These are phyloP conservation scores for Ogataea degrootiae DNA, from an alignment of 805 yeast genomes.

Conservation along the genomic window DNA sequence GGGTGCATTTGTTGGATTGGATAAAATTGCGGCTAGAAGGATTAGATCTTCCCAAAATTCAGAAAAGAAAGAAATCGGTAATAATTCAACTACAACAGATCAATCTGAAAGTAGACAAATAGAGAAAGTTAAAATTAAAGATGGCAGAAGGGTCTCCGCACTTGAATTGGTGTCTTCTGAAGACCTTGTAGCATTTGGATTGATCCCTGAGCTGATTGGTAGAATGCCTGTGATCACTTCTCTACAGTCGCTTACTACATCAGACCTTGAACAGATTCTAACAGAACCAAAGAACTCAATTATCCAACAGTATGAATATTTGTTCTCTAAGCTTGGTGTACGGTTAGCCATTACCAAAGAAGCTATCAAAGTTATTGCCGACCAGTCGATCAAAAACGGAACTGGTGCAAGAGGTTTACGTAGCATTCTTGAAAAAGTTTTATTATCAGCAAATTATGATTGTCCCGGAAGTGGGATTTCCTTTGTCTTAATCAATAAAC, in stretches of 20 bases:
- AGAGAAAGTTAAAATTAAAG: constrained; percentile 32
- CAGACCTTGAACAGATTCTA: constrained; percentile 44
- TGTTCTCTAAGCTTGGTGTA: constrained; percentile 50
- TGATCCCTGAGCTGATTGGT: constrained; percentile 58
- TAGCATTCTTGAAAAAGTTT: constrained; percentile 47
- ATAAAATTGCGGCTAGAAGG: constrained; percentile 41
- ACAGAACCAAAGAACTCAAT: constrained; percentile 54
- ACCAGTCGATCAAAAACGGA: constrained; percentile 44
- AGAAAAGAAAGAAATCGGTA: constrained; percentile 3
- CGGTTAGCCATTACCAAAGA: constrained; percentile 42
- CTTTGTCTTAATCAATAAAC: constrained; percentile 43
- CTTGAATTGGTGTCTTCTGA: constrained; percentile 43
- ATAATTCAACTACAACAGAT: background rate
- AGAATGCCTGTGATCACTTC: constrained; percentile 53
- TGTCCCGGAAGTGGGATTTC: constrained; percentile 54
- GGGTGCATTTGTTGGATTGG: constrained; percentile 63
- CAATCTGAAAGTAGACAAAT: constrained; percentile 21
- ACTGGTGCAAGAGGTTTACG: constrained; percentile 61
- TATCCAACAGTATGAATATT: constrained; percentile 47
- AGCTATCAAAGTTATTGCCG: constrained; percentile 46
- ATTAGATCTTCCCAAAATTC: constrained; percentile 17
- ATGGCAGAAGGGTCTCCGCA: constrained; percentile 37
- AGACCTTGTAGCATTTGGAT: constrained; percentile 47
- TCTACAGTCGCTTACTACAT: constrained; percentile 39
- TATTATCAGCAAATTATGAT: constrained; percentile 50